Percentiles rank a stretch among this genome's conserved stretches.
phyloP scores from a whole-genome alignment of 176 grass and related monocot species.

The Zea mays region Zm-B73-REFERENCE-NAM-5.0 NC_050104.1:122129501-122130000 shows the following conservation, averaged over 20 bases:
- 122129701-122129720: neutral
- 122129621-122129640: conserved; percentile 66
- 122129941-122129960: neutral
- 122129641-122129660: conserved; percentile 29
- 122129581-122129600: conserved; percentile 68
- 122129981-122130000: conserved; percentile 99
- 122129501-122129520: conserved; percentile 65
- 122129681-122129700: neutral
- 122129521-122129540: conserved; percentile 73
- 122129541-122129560: conserved; percentile 65
- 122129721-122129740: conserved; percentile 68
- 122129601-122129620: conserved; percentile 71
- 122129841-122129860: conserved; percentile 93
- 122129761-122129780: conserved; percentile 95
- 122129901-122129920: conserved; percentile 24
- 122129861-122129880: conserved; percentile 85
- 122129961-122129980: conserved; percentile 43
- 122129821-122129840: conserved; percentile 97
- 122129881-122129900: conserved; percentile 62
- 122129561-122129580: conserved; percentile 60
- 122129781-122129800: conserved; percentile 98
- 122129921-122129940: conserved; percentile 8
- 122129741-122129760: conserved; percentile 75
- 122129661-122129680: neutral
- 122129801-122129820: conserved; percentile 99